Evolutionary conservation across 768 basidiomycete species (phyloP), one percentile per base, ranked within the genome.

Genomic region (Mycena sanguinolenta): DNA sequence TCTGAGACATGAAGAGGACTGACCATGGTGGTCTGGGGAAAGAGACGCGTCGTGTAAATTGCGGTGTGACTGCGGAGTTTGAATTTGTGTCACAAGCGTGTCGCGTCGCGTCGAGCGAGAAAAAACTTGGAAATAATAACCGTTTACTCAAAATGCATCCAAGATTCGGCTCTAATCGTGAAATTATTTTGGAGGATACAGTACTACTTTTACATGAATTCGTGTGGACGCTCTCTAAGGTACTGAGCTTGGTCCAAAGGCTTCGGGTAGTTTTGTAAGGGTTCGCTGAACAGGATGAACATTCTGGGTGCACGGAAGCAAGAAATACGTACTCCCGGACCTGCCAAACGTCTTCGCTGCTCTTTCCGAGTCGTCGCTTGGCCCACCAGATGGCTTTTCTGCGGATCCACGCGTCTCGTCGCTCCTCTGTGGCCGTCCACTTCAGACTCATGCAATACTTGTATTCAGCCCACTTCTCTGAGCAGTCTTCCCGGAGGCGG

Each of bases 381-480:
- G 97, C 95, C 97, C 96, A 98, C 96, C 96, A 97, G 78, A 97
- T 95, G 2, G 97, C 97, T 63, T 94, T 85, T 21, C 93, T 86
- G 58, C 84, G 86, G 65, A 99, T 90, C 97, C 96, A 99, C 4
- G 89, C 89, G 59, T 95, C 90, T 34, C 93, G 86, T 77, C 90
- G 89, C 75, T 91, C 88, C 65, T 96, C 95, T 19, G 91, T 90
- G 61, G 92, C 87, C 80, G 94, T 83, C 16, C 88, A 85, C 80
- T 96, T 97, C 70, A 93, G 82, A 69, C 90, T 92, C 84, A 97
- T 84, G 82, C 97, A 99, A 80, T 94, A 97, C 81, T 98, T 98
- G 87, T 97, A 97, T 75, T 97, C 96, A 67, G 95, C 91, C 77
- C 91, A 86, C 78, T 97, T 96, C 53, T 86, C 84, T 0, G 83